phyloP scores from a whole-genome alignment of 23 red algal species.

The Porphyridium purpureum region DNA sequence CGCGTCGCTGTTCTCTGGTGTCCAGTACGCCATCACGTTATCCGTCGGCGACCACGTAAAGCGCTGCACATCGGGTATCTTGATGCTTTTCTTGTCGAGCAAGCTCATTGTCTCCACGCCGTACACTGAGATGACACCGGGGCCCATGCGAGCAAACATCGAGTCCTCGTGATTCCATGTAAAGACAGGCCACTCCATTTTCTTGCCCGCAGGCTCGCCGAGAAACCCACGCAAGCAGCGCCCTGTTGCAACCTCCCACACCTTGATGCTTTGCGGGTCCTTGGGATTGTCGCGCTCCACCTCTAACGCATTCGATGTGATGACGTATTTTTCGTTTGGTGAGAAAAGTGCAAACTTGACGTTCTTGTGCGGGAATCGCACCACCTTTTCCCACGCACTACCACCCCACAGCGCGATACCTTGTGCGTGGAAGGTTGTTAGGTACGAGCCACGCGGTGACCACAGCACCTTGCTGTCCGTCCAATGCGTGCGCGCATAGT shows the following conservation, averaged over 20 bases:
- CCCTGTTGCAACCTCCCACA: conserved; percentile 22
- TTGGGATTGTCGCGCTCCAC: conserved; percentile 67
- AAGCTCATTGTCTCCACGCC: conserved; percentile 61
- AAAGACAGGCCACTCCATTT: conserved; percentile 86
- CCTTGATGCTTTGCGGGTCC: conserved; percentile 20
- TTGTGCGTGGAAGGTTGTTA: conserved; percentile 80
- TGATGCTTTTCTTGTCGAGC: conserved; percentile 74
- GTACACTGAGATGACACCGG: conserved; percentile 64
- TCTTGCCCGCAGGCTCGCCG: conserved; percentile 46
- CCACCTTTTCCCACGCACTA: conserved; percentile 54
- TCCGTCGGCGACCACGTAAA: conserved; percentile 91
- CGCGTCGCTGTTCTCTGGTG: conserved; percentile 74
- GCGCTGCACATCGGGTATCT: conserved; percentile 31
- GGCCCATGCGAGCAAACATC: conserved; percentile 67
- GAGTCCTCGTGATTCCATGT: conserved; percentile 69
- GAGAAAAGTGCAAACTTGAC: conserved; percentile 68
- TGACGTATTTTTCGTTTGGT: conserved; percentile 70
- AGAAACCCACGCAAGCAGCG: conserved; percentile 52
- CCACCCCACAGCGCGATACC: conserved; percentile 81
- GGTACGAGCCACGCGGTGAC: conserved; percentile 81
- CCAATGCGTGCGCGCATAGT: conserved; percentile 56
- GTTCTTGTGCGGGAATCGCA: conserved; percentile 78
- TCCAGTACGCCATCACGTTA: conserved; percentile 86
- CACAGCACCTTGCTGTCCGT: conserved; percentile 60
- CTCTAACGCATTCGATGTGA: conserved; percentile 76